phyloP scores from a whole-genome alignment of 2,329 filamentous ascomycete species.

The Curvularia sp. region DNA sequence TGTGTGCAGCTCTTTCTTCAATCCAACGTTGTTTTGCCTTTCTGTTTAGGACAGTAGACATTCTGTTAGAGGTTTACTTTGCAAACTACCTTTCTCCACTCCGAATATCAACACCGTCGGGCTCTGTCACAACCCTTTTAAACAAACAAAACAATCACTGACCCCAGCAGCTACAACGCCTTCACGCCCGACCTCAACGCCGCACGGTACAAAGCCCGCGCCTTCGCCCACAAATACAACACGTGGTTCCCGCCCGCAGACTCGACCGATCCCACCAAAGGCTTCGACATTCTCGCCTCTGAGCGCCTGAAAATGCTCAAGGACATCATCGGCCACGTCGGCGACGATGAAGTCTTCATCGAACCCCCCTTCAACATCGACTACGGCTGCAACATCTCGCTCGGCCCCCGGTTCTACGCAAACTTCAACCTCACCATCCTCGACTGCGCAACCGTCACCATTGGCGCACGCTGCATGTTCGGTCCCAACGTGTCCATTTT shows the following conservation, averaged over 20 bases:
- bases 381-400: constrained; percentile 69
- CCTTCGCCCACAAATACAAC: constrained; percentile 66
- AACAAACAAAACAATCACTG: not conserved
- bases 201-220: constrained; percentile 62
- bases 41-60: not conserved
- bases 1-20: constrained; percentile 23
- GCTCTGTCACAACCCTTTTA: not conserved
- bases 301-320: constrained; percentile 37
- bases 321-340: constrained; percentile 42
- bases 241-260: constrained; percentile 47
- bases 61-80: not conserved
- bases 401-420: constrained; percentile 69
- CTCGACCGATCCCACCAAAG: constrained; percentile 20
- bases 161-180: constrained; percentile 57
- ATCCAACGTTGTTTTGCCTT: not conserved
- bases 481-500: constrained; percentile 62
- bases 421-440: constrained; percentile 64
- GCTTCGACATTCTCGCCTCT: constrained; percentile 36
- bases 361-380: constrained; percentile 69
- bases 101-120: not conserved
- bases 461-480: constrained; percentile 61
- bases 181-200: constrained; percentile 58
- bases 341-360: constrained; percentile 54
- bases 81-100: not conserved
- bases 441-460: constrained; percentile 60